Evolutionary conservation across 306 rosid species (phyloP).

Genomic region (Prosopis cineraria): DNA sequence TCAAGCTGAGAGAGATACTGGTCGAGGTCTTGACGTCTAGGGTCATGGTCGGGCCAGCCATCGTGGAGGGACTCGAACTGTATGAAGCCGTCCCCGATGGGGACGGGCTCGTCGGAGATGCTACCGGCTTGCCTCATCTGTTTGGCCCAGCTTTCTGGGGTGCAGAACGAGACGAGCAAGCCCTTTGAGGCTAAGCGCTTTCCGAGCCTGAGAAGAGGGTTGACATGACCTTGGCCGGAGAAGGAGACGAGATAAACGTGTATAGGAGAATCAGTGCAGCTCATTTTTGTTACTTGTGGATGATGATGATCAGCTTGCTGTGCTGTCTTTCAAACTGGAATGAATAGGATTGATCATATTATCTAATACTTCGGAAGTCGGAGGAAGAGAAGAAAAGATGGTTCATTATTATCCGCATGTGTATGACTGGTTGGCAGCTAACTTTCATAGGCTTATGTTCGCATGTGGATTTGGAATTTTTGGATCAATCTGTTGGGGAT

Average conservation of each 20-base stretch:
- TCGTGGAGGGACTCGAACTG: conserved; percentile 59
- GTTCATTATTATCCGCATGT: too few species aligned
- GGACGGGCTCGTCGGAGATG: conserved; percentile 16
- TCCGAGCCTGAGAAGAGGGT: conserved; percentile 61
- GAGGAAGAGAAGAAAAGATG: too few species aligned
- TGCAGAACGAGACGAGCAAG: conserved; percentile 51
- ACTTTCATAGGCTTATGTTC: too few species aligned
- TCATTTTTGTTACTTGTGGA: not conserved
- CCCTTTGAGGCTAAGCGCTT: conserved; percentile 49
- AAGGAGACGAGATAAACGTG: conserved; percentile 57
- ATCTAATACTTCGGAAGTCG: too few species aligned
- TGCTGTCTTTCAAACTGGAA: too few species aligned
- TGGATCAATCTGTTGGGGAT: too few species aligned
- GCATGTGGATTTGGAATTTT: too few species aligned
- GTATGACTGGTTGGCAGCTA: too few species aligned
- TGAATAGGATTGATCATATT: too few species aligned
- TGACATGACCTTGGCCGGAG: conserved; percentile 61
- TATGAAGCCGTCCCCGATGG: conserved; percentile 42
- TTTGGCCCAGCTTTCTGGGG: conserved; percentile 29
- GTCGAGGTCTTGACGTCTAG: not conserved
- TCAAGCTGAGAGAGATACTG: conserved; percentile 41
- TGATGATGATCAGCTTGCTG: too few species aligned
- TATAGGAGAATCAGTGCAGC: not conserved
- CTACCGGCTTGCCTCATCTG: too few species aligned
- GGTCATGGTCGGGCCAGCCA: conserved; percentile 24